These are phyloP conservation scores for Meira miltonrushii DNA, from an alignment of 1,284 basidiomycete species.

Conservation along the genomic window DNA sequence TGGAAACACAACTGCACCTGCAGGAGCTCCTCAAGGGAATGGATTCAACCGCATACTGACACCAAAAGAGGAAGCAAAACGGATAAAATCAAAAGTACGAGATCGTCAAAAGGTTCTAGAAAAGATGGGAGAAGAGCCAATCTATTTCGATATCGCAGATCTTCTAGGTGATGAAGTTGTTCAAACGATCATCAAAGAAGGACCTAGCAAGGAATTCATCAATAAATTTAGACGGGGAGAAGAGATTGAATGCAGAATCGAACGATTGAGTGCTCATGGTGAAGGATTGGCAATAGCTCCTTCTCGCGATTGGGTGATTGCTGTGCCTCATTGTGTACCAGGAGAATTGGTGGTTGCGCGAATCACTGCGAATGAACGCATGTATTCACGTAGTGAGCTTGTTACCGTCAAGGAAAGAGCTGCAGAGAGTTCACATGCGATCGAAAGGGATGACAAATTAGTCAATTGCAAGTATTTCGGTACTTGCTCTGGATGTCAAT, in stretches of 20 bases:
- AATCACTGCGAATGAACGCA: constrained; percentile 35
- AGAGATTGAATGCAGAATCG: constrained; percentile 30
- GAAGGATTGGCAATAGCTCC: constrained; percentile 44
- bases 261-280: constrained; percentile 42
- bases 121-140: constrained; percentile 47
- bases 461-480: constrained; percentile 50
- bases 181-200: constrained; percentile 29
- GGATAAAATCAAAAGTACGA: constrained; percentile 9
- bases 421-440: constrained; percentile 3
- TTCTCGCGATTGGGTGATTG: constrained; percentile 39
- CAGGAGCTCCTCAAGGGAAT: no score
- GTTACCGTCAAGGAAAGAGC: constrained; percentile 24
- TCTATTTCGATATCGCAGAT: constrained; percentile 44
- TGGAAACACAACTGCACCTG: no score
- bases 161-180: constrained; percentile 36
- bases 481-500: constrained; percentile 49
- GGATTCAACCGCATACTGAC: no score
- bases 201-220: constrained; percentile 27
- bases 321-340: constrained; percentile 41
- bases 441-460: constrained; percentile 24
- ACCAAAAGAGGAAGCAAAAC: neutral
- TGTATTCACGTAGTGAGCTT: constrained; percentile 38
- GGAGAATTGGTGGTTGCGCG: constrained; percentile 36
- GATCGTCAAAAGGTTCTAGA: constrained; percentile 25
- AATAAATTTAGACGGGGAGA: constrained; percentile 30